Evolutionary conservation across 2,329 filamentous ascomycete species (phyloP), one percentile per base, ranked within the genome.

Genomic region (Aspergillus neotritici): DNA sequence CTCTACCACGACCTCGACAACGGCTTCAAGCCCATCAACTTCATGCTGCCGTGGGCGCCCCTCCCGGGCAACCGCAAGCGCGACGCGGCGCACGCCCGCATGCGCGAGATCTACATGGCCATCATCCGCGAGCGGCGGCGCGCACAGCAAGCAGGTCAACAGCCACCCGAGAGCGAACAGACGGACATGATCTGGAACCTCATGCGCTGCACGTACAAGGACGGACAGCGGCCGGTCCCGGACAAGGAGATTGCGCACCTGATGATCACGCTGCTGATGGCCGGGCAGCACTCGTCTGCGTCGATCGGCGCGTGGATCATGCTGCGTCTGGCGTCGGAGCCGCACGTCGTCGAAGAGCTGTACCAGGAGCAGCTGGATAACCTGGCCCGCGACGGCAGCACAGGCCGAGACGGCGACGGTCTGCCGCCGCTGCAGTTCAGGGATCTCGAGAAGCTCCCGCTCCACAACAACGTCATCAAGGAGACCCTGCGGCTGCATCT

Each of bases 191-290:
- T 90, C 60, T 83, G 77, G 73, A 86, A 90, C 61, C 65, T 91
- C 43, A 89, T 90, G 84, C 73, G 75, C 52, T 84, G 82, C 62
- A 75, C 69, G 9, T 91, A 91, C 77, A 89, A 89, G 68, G 75
- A 86, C 54, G 86, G 86, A 36, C 74, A 70, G 9, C 21, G 21
- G 21, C 67, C 73, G 0, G 68, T 90, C 1, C 82, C 86, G 0
- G 86, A 91, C 61, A 76, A 81, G 53, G 86, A 91, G 60, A 80
- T 91, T 40, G 85, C 86, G 0, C 82, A 88, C 65, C 86, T 91
- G 75, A 89, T 91, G 86, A 91, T 91, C 58, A 85, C 86, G 0
- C 75, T 91, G 12, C 76, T 91, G 40, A 90, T 93, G 86, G 86
- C 83, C 9, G 86, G 86, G 39, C 86, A 93, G 60, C 86, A 91